These are phyloP conservation scores for Hymenoscyphus fructigenus DNA, from an alignment of 2,329 filamentous ascomycete species.

Conservation along the genomic window DNA sequence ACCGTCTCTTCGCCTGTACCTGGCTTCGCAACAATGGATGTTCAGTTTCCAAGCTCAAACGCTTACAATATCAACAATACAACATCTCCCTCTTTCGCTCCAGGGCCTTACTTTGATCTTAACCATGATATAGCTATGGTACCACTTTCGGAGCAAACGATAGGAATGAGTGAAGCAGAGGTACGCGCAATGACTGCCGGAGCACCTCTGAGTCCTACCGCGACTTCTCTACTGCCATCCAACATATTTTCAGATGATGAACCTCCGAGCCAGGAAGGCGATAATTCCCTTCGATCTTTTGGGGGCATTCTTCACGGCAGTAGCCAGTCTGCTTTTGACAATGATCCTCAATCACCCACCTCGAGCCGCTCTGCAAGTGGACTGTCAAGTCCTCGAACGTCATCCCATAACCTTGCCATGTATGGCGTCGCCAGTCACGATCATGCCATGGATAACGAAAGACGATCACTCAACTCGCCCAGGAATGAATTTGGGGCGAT, in stretches of 20 bases:
- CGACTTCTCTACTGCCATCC: constrained; percentile 71
- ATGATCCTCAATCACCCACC: constrained; percentile 58
- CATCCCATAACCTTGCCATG: constrained; percentile 57
- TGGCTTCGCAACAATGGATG: constrained; percentile 34
- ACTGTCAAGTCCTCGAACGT: constrained; percentile 62
- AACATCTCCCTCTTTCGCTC: constrained; percentile 50
- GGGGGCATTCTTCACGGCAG: constrained; percentile 37
- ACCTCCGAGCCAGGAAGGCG: constrained; percentile 43
- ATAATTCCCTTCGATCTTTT: constrained; percentile 25
- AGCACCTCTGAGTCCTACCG: constrained; percentile 75
- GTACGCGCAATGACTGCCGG: constrained; percentile 59
- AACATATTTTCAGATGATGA: constrained; percentile 62
- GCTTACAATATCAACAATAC: constrained; percentile 45
- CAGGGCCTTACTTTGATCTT: constrained; percentile 46
- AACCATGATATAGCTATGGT: constrained; percentile 34
- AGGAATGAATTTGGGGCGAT: constrained; percentile 32
- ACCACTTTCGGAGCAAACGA: constrained; percentile 36
- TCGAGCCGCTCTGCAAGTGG: constrained; percentile 57
- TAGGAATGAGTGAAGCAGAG: constrained; percentile 59
- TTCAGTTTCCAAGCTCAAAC: constrained; percentile 38
- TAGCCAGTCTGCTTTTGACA: constrained; percentile 38
- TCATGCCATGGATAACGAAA: constrained; percentile 29
- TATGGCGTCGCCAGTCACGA: constrained; percentile 38
- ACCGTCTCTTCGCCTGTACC: constrained; percentile 36
- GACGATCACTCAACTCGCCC: constrained; percentile 31